phyloP scores from a whole-genome alignment of 345 rosid species.

The Euphorbia pulcherrima region DNA sequence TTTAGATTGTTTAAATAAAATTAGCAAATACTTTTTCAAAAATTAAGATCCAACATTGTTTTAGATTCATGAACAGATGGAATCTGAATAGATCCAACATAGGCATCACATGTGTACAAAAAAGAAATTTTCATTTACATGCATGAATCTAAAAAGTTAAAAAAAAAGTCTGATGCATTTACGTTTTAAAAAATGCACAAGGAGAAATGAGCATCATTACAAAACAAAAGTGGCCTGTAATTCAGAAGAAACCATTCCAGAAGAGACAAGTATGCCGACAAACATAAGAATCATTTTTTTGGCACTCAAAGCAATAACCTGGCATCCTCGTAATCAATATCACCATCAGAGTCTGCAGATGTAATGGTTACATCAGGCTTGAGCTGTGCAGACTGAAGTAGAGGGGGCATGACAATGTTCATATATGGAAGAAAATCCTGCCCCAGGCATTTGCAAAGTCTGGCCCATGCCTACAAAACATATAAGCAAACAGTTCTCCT shows the following conservation, averaged over 20 bases:
- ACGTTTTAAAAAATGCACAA: not conserved
- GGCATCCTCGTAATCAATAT: constrained; percentile 83
- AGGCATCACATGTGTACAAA: not conserved
- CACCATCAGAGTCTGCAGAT: constrained; percentile 91
- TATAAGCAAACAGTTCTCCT: not conserved
- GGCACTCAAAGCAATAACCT: constrained; percentile 43
- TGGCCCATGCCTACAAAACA: constrained; percentile 85
- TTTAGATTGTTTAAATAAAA: not conserved
- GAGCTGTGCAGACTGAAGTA: constrained; percentile 92
- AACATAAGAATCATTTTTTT: not conserved
- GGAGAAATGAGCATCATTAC: not conserved
- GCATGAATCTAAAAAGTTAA: not conserved
- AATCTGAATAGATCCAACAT: not conserved
- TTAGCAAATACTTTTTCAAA: not conserved
- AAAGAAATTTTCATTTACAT: not conserved
- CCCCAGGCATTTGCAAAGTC: constrained; percentile 96
- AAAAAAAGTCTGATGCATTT: not conserved
- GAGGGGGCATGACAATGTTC: constrained; percentile 95
- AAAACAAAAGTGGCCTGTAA: not conserved
- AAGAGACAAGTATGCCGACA: not conserved
- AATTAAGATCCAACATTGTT: not conserved
- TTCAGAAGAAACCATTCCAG: not conserved
- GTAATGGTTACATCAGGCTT: constrained; percentile 97
- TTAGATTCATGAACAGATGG: not conserved
- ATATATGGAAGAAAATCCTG: constrained; percentile 97